phyloP scores from a whole-genome alignment of 345 rosid species.

The Populus simonii region DNA sequence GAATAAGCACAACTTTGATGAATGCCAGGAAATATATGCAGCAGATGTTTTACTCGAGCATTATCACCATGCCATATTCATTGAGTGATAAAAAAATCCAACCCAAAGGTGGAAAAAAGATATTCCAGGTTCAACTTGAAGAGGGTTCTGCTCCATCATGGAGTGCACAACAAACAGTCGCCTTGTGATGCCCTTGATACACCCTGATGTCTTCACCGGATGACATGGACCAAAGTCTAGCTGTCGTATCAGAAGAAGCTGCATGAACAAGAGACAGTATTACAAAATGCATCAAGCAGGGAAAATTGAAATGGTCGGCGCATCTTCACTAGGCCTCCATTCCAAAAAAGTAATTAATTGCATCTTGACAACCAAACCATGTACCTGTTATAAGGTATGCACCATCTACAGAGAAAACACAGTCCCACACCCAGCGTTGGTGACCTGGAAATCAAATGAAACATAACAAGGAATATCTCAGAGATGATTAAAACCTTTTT shows the following conservation, averaged over 20 bases:
- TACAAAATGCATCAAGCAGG: neutral
- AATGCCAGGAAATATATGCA: neutral
- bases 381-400: constrained; percentile 90
- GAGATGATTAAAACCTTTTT: neutral
- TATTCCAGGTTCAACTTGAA: constrained; percentile 27
- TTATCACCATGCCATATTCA: neutral
- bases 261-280: constrained; percentile 5
- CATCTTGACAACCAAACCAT: neutral
- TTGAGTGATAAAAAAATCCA: neutral
- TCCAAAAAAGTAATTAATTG: neutral
- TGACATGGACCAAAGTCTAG: constrained; percentile 80
- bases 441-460: constrained; percentile 55
- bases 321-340: neutral
- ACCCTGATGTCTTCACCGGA: constrained; percentile 58
- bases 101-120: neutral
- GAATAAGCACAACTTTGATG: neutral
- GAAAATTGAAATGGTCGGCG: neutral
- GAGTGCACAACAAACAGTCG: constrained; percentile 92
- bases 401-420: constrained; percentile 97
- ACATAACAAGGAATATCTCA: neutral
- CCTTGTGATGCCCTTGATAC: constrained; percentile 90
- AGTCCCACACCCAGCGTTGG: constrained; percentile 97
- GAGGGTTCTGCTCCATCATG: constrained; percentile 77
- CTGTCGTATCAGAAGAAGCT: constrained; percentile 94
- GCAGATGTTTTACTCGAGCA: neutral